Evolutionary conservation across 176 grass and related monocot genomes (phyloP).

Genomic region (Thinopyrum elongatum): DNA sequence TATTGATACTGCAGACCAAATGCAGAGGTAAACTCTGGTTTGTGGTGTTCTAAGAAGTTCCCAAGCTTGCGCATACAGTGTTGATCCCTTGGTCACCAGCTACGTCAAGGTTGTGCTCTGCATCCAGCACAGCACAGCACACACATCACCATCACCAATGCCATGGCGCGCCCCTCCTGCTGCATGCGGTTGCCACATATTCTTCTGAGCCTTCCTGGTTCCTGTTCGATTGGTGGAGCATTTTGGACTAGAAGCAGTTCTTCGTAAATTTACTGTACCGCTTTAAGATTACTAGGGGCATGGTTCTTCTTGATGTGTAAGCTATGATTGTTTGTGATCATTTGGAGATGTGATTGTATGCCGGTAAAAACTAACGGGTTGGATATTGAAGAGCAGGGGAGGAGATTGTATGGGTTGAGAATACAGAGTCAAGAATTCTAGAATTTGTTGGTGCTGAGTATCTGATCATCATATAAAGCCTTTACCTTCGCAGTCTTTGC

Average conservation of each 20-base stretch:
- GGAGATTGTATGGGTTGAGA: background rate
- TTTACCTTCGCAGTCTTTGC: no score
- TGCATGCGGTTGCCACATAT: background rate
- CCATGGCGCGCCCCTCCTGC: background rate
- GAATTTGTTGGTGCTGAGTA: background rate
- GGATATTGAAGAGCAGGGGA: background rate
- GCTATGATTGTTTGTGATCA: background rate
- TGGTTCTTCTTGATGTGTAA: background rate
- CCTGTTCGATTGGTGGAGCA: background rate
- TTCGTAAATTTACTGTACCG: background rate
- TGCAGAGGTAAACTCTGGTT: background rate
- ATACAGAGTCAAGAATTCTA: background rate
- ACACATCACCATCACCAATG: background rate
- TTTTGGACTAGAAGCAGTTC: background rate
- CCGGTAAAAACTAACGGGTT: background rate
- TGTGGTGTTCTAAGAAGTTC: slow-evolving; percentile 9
- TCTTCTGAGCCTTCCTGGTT: background rate
- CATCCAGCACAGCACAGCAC: background rate
- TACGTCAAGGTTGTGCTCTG: background rate
- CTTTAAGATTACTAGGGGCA: background rate
- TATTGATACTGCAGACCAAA: background rate
- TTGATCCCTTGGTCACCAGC: background rate
- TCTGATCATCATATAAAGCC: background rate
- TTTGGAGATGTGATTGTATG: background rate
- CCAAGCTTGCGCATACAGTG: background rate